These are phyloP conservation scores for Anaeramoeba flamelloides DNA, from an alignment of 78 protist genomes.

Conservation along the genomic window DNA sequence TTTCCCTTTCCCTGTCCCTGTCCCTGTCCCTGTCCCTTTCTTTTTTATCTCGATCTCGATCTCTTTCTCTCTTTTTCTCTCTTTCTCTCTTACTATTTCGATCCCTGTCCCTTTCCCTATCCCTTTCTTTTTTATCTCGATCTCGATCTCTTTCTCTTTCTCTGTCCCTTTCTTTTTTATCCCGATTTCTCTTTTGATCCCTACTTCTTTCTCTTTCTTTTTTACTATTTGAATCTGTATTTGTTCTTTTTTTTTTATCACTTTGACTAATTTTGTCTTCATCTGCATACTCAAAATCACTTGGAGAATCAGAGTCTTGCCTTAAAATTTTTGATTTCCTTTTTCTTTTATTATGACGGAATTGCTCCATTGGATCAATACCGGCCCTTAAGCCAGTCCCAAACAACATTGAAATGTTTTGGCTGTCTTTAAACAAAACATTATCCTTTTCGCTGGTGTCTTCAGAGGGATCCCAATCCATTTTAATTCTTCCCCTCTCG, in stretches of 20 bases:
- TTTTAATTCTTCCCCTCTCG: neutral
- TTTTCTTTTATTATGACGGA: neutral
- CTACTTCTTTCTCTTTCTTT: neutral
- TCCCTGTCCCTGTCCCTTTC: neutral
- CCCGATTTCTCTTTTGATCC: neutral
- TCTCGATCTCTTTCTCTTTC: neutral
- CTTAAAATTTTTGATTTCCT: neutral
- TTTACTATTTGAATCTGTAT: neutral
- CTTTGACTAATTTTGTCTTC: neutral
- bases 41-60: neutral
- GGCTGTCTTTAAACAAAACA: constrained; percentile 23
- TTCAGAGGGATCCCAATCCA: constrained; percentile 63
- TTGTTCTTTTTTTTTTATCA: neutral
- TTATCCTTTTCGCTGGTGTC: constrained; percentile 48
- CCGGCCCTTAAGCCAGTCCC: neutral
- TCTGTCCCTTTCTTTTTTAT: neutral
- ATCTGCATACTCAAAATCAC: neutral
- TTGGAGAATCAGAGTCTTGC: neutral
- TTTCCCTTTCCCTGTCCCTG: neutral
- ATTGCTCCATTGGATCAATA: neutral
- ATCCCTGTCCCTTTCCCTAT: neutral
- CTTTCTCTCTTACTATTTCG: neutral
- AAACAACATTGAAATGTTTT: neutral
- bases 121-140: neutral
- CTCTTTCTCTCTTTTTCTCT: neutral